A percentile compares a stretch with the other conserved stretches of the same genome.
Evolutionary conservation across 345 rosid species (phyloP).

Genomic region (Syzygium aqueum): DNA sequence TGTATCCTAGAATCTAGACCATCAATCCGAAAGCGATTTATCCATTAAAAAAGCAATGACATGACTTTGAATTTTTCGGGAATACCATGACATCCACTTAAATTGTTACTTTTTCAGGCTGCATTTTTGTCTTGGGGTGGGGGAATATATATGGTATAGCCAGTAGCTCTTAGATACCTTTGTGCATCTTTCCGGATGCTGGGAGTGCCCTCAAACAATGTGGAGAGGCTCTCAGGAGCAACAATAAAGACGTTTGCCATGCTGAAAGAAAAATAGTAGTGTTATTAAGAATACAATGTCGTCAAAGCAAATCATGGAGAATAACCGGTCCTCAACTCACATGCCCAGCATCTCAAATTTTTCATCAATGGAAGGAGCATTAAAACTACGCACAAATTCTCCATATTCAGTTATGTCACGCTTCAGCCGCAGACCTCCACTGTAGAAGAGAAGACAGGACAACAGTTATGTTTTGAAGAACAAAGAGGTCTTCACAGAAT

Average conservation of each 20-base stretch:
- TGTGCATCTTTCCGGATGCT: constrained; percentile 90
- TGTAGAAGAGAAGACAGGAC: constrained; percentile 12
- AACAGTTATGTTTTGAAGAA: not conserved
- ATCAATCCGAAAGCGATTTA: not conserved
- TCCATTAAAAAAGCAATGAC: not conserved
- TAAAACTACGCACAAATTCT: constrained; percentile 74
- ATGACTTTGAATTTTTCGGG: not conserved
- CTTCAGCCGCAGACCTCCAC: constrained; percentile 96
- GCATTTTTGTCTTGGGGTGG: not conserved
- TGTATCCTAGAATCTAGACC: not conserved
- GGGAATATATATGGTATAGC: not conserved
- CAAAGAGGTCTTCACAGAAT: not conserved
- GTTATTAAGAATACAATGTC: not conserved
- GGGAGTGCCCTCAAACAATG: constrained; percentile 91
- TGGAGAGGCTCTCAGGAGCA: constrained; percentile 92
- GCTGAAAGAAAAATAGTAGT: constrained; percentile 35
- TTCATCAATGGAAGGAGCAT: constrained; percentile 90
- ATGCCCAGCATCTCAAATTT: constrained; percentile 91
- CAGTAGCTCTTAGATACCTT: constrained; percentile 31
- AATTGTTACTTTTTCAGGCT: not conserved
- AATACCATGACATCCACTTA: not conserved
- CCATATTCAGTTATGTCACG: constrained; percentile 94
- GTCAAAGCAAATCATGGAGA: not conserved
- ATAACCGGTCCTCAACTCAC: constrained; percentile 31
- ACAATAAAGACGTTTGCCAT: constrained; percentile 93